Evolutionary conservation across 2,329 filamentous ascomycete species (phyloP), one percentile per base, ranked within the genome.

Genomic region (Cercospora zeina): DNA sequence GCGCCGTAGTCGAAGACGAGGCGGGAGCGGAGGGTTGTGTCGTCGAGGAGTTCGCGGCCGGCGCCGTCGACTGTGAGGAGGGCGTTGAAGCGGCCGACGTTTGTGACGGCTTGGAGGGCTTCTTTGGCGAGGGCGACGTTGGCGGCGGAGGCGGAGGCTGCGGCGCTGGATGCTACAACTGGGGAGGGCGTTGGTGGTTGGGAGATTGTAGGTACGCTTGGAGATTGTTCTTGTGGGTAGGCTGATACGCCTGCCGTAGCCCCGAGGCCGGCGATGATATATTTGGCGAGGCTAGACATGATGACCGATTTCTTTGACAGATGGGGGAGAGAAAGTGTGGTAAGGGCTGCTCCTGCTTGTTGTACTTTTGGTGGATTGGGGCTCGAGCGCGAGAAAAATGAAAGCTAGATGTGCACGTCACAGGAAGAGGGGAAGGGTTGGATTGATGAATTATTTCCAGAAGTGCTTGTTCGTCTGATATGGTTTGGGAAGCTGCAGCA

Each of bases 1-100:
- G 59, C 58, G 31, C 51, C 59, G 45, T 63, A 65, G 55, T 65
- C 64, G 59, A 65, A 65, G n/a, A 65, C 64, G 39, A 58, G 34
- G 30, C 64, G 64, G 16, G 63, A 33, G n/a, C 56, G 33, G 42
- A 65, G 55, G 16, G 54, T 21, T 34, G 54, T 53, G 2, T 58
- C 42, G 11, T 37, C 19, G 47, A 64, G 58, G 31, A 63, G 58
- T 42, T 62, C 37, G 34, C 57, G 45, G 39, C 64, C 61, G n/a
- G 30, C 54, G 19, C 58, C 58, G 24, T 65, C 49, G 45, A 65
- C 56, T 10, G 64, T 64, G 1, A 65, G 50, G 14, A 65, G 59
- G 7, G 58, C 58, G 55, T 64, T 63, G 59, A 65, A 65, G 33
- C 59, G 58, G 21, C 39, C 33, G 50, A 65, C 62, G 16, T 63